These are phyloP conservation scores for Kwoniella dejecticola DNA, from an alignment of 768 basidiomycete species.

Conservation along the genomic window DNA sequence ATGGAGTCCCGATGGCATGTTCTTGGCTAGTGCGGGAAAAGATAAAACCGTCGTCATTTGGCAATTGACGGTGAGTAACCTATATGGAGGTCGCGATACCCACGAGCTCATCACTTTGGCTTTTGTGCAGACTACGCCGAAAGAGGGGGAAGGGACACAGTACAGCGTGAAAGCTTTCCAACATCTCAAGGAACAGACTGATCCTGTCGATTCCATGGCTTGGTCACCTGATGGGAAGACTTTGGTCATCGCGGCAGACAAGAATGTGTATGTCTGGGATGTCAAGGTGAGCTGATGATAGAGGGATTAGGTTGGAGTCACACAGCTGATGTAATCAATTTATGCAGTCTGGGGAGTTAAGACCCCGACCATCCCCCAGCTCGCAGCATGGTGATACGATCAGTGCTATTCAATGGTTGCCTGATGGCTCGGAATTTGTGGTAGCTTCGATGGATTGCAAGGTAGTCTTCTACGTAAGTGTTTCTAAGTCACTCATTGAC, in stretches of 20 bases:
- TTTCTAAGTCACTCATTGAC: slow-evolving; percentile 57
- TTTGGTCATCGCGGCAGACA: slow-evolving; percentile 79
- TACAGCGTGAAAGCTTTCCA: slow-evolving; percentile 58
- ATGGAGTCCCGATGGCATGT: slow-evolving; percentile 87
- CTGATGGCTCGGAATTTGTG: slow-evolving; percentile 85
- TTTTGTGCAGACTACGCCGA: slow-evolving; percentile 1
- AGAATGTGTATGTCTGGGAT: slow-evolving; percentile 85
- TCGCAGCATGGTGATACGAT: slow-evolving; percentile 73
- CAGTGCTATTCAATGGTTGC: slow-evolving; percentile 81
- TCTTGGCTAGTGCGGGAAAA: slow-evolving; percentile 82
- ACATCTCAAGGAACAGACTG: slow-evolving; percentile 69
- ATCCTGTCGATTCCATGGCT: slow-evolving; percentile 75
- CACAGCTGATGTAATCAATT: neutral
- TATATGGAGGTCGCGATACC: neutral
- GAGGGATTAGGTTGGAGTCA: neutral
- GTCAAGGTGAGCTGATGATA: slow-evolving; percentile 63
- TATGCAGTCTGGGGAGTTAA: slow-evolving; percentile 31
- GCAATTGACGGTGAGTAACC: slow-evolving; percentile 70
- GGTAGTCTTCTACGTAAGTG: slow-evolving; percentile 55
- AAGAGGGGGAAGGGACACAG: slow-evolving; percentile 15
- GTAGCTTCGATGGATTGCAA: slow-evolving; percentile 84
- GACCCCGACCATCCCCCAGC: slow-evolving; percentile 12
- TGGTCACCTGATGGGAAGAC: slow-evolving; percentile 90
- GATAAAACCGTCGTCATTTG: slow-evolving; percentile 89
- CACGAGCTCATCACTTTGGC: neutral